Evolutionary conservation across 192 early-diverging fungal genomes (phyloP).

Genomic region (Chytriomyces sp.): DNA sequence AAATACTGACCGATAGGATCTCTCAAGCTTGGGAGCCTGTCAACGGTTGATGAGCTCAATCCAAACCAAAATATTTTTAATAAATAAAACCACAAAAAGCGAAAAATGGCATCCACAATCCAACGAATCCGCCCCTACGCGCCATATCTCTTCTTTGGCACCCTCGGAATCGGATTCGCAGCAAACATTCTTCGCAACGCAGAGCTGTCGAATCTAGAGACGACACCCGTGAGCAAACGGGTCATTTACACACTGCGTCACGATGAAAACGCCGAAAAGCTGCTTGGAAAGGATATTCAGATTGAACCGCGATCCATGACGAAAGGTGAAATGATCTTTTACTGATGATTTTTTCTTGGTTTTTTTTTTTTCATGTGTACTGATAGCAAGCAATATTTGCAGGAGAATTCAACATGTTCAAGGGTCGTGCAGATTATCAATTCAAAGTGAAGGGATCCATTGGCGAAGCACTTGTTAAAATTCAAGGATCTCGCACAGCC

Average conservation of each 20-base stretch:
- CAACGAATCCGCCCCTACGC: constrained; percentile 18
- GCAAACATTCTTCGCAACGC: not conserved
- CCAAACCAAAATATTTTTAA: no score
- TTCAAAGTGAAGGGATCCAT: constrained; percentile 32
- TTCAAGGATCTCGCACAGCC: constrained; percentile 15
- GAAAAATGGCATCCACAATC: not conserved
- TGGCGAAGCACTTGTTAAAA: constrained; percentile 18
- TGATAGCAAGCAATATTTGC: not conserved
- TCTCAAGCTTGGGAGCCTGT: no score
- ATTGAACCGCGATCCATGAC: constrained; percentile 1
- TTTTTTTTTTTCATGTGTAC: not conserved
- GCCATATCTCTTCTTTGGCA: constrained; percentile 28
- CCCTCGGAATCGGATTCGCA: not conserved
- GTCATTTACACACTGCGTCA: constrained; percentile 34
- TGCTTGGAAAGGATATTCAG: constrained; percentile 26
- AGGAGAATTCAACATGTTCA: constrained; percentile 37
- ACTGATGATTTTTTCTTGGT: not conserved
- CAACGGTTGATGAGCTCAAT: no score
- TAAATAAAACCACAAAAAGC: not conserved
- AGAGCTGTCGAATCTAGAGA: constrained; percentile 22
- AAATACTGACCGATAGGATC: no score
- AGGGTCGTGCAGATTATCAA: constrained; percentile 29
- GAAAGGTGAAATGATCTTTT: constrained; percentile 8
- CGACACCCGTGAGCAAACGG: constrained; percentile 10
- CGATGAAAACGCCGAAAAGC: not conserved